phyloP scores from a whole-genome alignment of 257 asterid species.

The Solanum medicagineum region DNA sequence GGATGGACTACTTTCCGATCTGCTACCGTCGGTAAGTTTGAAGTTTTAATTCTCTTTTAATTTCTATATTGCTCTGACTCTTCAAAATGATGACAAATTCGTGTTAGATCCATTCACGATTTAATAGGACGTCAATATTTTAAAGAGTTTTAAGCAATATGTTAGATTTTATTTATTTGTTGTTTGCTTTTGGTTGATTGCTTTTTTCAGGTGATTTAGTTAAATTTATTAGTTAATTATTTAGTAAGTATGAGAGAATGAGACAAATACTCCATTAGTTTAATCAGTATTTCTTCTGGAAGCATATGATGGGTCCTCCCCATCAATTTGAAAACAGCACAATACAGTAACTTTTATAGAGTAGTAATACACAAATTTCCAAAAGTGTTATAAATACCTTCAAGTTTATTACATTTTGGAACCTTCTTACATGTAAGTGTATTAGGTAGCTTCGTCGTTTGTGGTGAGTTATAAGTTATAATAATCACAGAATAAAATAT shows the following conservation, averaged over 20 bases:
- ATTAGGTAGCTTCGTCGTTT: no score
- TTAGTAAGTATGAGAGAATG: not conserved
- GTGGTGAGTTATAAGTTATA: no score
- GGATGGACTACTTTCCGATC: slow-evolving; percentile 98
- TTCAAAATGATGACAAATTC: not conserved
- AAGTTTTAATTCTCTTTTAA: not conserved
- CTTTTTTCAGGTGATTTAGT: not conserved
- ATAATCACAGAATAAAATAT: no score
- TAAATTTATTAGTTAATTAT: no score
- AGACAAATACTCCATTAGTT: not conserved
- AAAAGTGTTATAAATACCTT: not conserved
- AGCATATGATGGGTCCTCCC: not conserved
- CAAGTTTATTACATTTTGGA: not conserved
- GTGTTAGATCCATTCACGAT: not conserved
- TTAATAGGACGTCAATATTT: no score
- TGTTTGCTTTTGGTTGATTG: not conserved
- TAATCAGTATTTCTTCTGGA: not conserved
- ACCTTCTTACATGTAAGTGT: no score
- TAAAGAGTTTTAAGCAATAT: no score
- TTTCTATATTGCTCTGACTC: not conserved
- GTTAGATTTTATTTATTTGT: no score
- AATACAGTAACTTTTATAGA: not conserved
- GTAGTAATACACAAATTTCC: not conserved
- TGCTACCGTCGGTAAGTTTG: slow-evolving; percentile 65
- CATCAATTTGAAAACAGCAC: not conserved